These are phyloP conservation scores for Mollisiaceae sp. DNA, from an alignment of 2,329 filamentous ascomycete genomes.

Conservation along the genomic window DNA sequence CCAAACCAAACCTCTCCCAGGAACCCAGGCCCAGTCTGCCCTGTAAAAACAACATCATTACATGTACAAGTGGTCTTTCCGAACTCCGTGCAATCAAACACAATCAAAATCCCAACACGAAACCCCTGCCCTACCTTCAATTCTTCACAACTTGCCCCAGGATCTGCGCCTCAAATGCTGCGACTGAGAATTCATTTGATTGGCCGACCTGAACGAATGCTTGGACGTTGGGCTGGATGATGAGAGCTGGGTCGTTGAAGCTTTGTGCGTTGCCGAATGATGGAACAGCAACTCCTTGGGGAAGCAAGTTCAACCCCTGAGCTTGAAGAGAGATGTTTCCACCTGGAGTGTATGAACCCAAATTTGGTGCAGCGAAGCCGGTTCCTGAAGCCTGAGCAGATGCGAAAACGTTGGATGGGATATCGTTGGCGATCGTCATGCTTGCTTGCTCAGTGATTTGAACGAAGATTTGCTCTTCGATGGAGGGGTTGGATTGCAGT, in stretches of 20 bases:
- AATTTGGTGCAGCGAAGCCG: slow-evolving; percentile 16
- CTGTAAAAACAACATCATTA: slow-evolving; percentile 23
- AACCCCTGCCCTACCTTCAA: background rate
- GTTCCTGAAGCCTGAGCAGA: slow-evolving; percentile 16
- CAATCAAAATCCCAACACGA: slow-evolving; percentile 3
- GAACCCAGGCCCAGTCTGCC: slow-evolving; percentile 6
- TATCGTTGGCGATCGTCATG: slow-evolving; percentile 22
- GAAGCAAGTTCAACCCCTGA: slow-evolving; percentile 30
- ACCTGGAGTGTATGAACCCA: slow-evolving; percentile 23
- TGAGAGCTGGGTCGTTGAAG: slow-evolving; percentile 26
- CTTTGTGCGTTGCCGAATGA: slow-evolving; percentile 25
- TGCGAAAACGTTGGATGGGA: slow-evolving; percentile 19
- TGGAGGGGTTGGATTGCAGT: slow-evolving; percentile 33
- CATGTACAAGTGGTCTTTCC: slow-evolving; percentile 22
- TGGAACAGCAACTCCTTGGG: slow-evolving; percentile 25
- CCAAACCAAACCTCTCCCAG: background rate
- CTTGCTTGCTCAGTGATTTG: slow-evolving; percentile 17
- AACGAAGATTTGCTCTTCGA: slow-evolving; percentile 24
- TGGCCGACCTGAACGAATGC: slow-evolving; percentile 26
- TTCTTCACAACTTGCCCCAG: background rate
- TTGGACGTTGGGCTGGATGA: slow-evolving; percentile 34
- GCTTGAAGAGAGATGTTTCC: slow-evolving; percentile 17
- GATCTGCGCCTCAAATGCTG: background rate
- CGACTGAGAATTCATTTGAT: slow-evolving; percentile 15
- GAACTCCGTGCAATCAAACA: slow-evolving; percentile 7